phyloP scores from a whole-genome alignment of 805 yeast genomes.

The Priceomyces fermenticarens region DNA sequence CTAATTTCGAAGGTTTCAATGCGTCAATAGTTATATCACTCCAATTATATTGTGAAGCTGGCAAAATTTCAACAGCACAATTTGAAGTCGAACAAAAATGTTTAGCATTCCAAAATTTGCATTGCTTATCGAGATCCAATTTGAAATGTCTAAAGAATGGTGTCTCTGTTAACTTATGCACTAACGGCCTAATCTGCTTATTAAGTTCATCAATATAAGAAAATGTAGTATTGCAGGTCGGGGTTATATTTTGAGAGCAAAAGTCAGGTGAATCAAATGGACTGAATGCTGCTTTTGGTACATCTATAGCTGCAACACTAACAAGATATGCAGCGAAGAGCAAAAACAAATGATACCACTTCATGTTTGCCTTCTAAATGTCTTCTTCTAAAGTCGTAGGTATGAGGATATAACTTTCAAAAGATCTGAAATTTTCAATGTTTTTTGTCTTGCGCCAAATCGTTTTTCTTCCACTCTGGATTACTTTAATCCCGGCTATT shows the following conservation, averaged over 20 bases:
- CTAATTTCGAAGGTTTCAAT: constrained; percentile 72
- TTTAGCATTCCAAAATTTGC: constrained; percentile 82
- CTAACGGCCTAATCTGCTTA: constrained; percentile 39
- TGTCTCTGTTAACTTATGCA: constrained; percentile 59
- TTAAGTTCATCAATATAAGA: constrained; percentile 40
- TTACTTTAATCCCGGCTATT: no score
- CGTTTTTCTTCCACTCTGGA: no score
- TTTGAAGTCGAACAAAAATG: constrained; percentile 84
- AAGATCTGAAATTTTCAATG: no score
- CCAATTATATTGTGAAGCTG: constrained; percentile 66
- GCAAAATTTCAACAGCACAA: constrained; percentile 79
- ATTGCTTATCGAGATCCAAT: constrained; percentile 73
- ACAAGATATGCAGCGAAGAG: background rate
- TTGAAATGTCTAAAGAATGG: constrained; percentile 88
- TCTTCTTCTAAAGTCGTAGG: no score
- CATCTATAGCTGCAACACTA: background rate
- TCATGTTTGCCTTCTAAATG: background rate
- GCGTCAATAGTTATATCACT: constrained; percentile 52
- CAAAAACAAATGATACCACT: background rate
- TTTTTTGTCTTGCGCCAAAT: no score
- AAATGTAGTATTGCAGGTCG: constrained; percentile 44
- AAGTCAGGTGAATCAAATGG: constrained; percentile 44
- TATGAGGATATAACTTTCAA: no score
- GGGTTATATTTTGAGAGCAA: constrained; percentile 43
- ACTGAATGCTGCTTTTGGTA: constrained; percentile 12